phyloP scores from a whole-genome alignment of 495 filamentous ascomycete genomes.

The Cladorrhinum samala region DNA sequence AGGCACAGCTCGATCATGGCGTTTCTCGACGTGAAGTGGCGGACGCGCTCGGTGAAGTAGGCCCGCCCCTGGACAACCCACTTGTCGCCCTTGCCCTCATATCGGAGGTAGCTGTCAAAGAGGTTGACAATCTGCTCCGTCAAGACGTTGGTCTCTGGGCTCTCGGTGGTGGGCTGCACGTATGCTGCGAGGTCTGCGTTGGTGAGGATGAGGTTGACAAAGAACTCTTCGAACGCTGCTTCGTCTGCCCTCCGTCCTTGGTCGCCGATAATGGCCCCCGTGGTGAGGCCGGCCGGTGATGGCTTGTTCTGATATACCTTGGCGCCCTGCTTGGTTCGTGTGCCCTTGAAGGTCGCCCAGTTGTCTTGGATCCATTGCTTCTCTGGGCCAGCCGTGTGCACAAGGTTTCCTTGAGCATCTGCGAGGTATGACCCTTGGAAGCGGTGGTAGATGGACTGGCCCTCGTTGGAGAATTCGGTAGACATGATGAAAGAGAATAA shows the following conservation, averaged over 20 bases:
- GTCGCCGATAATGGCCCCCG: constrained; percentile 1
- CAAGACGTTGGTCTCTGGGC: background rate
- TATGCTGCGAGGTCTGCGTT: constrained; percentile 8
- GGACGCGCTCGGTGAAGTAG: constrained; percentile 10
- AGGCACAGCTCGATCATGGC: constrained; percentile 11
- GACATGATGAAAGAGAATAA: background rate
- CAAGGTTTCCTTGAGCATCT: background rate
- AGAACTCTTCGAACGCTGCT: constrained; percentile 9
- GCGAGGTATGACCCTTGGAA: constrained; percentile 1
- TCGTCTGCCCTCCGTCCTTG: background rate
- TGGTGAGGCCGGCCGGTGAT: background rate
- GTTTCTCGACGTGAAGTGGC: constrained; percentile 9
- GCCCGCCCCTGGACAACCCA: constrained; percentile 3
- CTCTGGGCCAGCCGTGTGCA: constrained; percentile 4
- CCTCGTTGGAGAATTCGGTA: constrained; percentile 15
- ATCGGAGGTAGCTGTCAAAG: constrained; percentile 14
- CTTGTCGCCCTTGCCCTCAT: constrained; percentile 12
- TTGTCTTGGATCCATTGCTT: constrained; percentile 9
- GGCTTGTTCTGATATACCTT: constrained; percentile 1
- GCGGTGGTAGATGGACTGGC: constrained; percentile 14
- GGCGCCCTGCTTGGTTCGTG: background rate
- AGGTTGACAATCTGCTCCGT: constrained; percentile 9
- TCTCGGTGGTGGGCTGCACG: background rate
- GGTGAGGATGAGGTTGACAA: constrained; percentile 10
- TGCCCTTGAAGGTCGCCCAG: background rate